A percentile compares a stretch with the other conserved stretches of the same genome.
phyloP scores from a whole-genome alignment of 176 grass and related monocot genomes.

The Eremochloa ophiuroides region DNA sequence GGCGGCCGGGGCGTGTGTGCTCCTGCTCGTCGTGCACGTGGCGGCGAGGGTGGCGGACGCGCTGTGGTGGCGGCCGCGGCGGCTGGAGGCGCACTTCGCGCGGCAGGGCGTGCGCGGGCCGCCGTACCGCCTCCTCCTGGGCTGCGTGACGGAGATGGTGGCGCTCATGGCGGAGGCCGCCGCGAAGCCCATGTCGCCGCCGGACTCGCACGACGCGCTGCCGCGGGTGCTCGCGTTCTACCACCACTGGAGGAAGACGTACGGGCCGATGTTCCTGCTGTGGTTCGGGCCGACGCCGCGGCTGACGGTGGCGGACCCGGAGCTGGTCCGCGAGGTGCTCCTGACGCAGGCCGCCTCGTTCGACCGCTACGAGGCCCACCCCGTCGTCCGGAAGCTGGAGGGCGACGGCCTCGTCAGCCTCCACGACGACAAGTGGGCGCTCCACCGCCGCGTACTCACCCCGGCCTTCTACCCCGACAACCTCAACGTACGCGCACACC shows the following conservation, averaged over 20 bases:
- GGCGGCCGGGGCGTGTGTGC: constrained; percentile 4
- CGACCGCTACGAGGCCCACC: constrained; percentile 81
- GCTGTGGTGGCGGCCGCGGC: constrained; percentile 72
- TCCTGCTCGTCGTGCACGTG: constrained; percentile 35
- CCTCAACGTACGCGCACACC: constrained; percentile 58
- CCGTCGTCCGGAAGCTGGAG: constrained; percentile 74
- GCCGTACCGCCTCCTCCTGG: constrained; percentile 67
- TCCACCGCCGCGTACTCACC: constrained; percentile 69
- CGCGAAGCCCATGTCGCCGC: constrained; percentile 54
- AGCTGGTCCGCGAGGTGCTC: constrained; percentile 67
- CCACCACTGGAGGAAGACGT: constrained; percentile 83
- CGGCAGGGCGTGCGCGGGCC: constrained; percentile 70
- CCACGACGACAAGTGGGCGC: constrained; percentile 72
- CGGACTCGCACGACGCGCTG: constrained; percentile 58
- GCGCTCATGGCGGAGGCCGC: constrained; percentile 65
- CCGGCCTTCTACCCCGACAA: constrained; percentile 72
- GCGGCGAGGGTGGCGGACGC: constrained; percentile 50
- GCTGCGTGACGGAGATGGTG: constrained; percentile 79
- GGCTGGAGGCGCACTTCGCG: constrained; percentile 68
- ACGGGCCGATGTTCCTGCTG: constrained; percentile 69
- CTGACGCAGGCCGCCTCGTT: constrained; percentile 50
- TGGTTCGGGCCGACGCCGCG: constrained; percentile 89
- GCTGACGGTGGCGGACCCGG: constrained; percentile 66
- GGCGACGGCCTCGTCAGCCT: constrained; percentile 84
- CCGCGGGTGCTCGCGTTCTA: constrained; percentile 87